A percentile compares a stretch with the other conserved stretches of the same genome.
These are phyloP conservation scores for Globisporangium apiculatum DNA, from an alignment of 352 stramenopile genomes.

Conservation along the genomic window DNA sequence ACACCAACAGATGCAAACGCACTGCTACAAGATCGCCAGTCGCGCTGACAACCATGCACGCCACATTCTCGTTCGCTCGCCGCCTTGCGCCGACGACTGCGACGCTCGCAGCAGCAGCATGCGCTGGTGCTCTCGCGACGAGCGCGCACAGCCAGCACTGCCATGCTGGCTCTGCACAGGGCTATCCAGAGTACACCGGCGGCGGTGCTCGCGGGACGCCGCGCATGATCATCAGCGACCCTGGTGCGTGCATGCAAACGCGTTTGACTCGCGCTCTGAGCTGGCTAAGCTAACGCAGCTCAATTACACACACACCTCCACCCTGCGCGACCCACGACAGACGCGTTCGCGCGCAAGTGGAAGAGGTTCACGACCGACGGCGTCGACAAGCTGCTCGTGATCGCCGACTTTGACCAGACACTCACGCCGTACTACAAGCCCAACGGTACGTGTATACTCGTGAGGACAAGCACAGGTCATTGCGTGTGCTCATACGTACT, in stretches of 20 bases:
- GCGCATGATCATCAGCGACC: conserved; percentile 4
- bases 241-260: neutral
- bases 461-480: too few relatives aligned
- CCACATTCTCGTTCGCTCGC: neutral
- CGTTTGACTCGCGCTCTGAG: too few relatives aligned
- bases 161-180: neutral
- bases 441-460: conserved; percentile 14
- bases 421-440: conserved; percentile 62
- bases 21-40: too few relatives aligned
- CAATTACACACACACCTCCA: too few relatives aligned
- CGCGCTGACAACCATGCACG: too few relatives aligned
- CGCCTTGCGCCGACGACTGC: neutral
- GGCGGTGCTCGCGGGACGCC: conserved; percentile 5
- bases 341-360: conserved; percentile 65
- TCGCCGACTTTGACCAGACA: conserved; percentile 81
- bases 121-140: neutral
- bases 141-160: neutral
- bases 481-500: too few relatives aligned
- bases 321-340: conserved; percentile 10
- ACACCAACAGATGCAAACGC: too few relatives aligned
- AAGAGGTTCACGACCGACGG: conserved; percentile 67
- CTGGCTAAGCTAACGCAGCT: too few relatives aligned
- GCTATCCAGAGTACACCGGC: conserved; percentile 1
- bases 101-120: neutral
- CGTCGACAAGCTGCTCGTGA: conserved; percentile 65